A percentile compares a stretch with the other conserved stretches of the same genome.
Evolutionary conservation across 225 moss, liverwort and hornwort genomes (phyloP).

Genomic region (Straminergon stramineum): DNA sequence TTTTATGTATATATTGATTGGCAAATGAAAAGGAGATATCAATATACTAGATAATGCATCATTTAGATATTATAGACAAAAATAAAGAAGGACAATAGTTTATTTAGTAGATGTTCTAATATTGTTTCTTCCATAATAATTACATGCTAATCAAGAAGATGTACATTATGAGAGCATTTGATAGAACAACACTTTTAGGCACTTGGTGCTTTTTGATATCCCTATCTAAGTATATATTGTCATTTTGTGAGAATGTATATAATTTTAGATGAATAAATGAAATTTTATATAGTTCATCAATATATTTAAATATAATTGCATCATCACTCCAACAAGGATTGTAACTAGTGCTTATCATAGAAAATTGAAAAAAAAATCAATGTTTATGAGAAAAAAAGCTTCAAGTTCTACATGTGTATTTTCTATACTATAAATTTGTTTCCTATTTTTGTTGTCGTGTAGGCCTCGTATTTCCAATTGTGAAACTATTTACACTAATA

Average conservation of each 20-base stretch:
- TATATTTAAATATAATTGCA: neutral
- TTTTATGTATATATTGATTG: neutral
- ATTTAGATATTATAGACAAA: neutral
- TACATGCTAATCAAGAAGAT: neutral
- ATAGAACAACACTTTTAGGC: neutral
- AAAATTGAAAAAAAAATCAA: neutral
- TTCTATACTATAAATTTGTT: neutral
- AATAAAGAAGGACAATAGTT: neutral
- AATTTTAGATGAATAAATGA: neutral
- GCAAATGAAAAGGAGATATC: neutral
- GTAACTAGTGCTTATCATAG: neutral
- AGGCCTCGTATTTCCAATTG: neutral
- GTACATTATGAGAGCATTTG: neutral
- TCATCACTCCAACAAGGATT: neutral
- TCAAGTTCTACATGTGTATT: neutral
- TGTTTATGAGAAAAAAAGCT: neutral
- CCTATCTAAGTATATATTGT: neutral
- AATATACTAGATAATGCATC: neutral
- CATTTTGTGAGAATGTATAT: neutral
- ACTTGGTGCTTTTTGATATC: neutral
- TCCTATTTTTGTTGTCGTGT: rapidly evolving
- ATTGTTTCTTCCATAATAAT: neutral
- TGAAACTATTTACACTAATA: neutral
- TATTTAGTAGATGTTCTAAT: neutral
- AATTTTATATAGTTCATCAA: neutral